Percentiles rank a stretch among this genome's conserved stretches.
These are phyloP conservation scores for Hysterium pulicare DNA, from an alignment of 2,329 filamentous ascomycete genomes.

Conservation along the genomic window DNA sequence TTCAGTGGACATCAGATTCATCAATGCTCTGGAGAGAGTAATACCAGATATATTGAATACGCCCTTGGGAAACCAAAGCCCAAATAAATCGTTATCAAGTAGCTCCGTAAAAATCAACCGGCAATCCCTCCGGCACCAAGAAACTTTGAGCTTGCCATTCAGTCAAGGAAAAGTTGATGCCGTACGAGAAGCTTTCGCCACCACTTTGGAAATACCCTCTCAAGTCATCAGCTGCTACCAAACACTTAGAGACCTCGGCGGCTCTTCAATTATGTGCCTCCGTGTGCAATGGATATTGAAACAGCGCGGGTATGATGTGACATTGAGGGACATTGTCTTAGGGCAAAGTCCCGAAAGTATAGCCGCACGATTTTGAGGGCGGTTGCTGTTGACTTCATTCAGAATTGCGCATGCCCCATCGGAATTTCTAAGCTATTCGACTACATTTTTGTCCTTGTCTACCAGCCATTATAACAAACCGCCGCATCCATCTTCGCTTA, in stretches of 20 bases:
- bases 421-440: too few relatives aligned
- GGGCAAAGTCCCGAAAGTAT: neutral
- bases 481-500: neutral
- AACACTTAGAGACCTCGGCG: neutral
- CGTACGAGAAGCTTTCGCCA: neutral
- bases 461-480: neutral
- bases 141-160: too few relatives aligned
- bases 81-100: too few relatives aligned
- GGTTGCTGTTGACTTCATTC: too few relatives aligned
- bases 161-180: neutral
- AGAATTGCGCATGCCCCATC: too few relatives aligned
- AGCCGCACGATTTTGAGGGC: neutral
- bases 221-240: neutral
- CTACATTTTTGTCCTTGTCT: neutral
- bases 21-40: too few relatives aligned
- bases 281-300: neutral
- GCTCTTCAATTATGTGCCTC: neutral
- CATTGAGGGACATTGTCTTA: neutral
- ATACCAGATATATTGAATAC: too few relatives aligned
- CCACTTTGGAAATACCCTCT: neutral
- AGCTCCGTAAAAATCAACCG: too few relatives aligned
- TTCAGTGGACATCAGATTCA: too few relatives aligned
- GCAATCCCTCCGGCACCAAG: too few relatives aligned
- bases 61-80: too few relatives aligned
- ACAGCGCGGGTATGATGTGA: neutral